Evolutionary conservation across 208 protist genomes (phyloP).

Genomic region (Phytomonas sp.): DNA sequence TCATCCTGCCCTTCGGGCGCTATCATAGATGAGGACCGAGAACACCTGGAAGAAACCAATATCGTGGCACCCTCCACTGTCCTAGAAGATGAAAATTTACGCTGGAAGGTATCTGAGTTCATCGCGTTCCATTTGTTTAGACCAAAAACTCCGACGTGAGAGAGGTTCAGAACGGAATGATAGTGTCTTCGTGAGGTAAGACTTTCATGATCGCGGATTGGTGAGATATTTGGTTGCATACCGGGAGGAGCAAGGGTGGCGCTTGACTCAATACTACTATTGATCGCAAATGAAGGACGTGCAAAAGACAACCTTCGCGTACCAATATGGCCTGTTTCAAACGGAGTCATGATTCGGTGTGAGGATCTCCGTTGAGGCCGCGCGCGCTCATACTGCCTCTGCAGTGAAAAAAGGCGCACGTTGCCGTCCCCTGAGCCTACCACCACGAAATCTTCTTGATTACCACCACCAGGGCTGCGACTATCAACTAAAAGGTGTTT

Average conservation of each 20-base stretch:
- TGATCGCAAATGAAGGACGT: background rate
- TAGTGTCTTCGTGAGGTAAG: background rate
- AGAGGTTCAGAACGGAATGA: background rate
- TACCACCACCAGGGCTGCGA: background rate
- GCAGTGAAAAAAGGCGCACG: constrained; percentile 50
- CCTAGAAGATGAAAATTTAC: background rate
- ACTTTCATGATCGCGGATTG: background rate
- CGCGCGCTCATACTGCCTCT: background rate
- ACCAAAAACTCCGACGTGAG: background rate
- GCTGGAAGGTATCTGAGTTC: background rate
- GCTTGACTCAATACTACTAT: background rate
- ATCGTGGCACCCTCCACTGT: background rate
- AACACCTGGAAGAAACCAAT: background rate
- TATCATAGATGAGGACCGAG: background rate
- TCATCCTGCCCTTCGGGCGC: background rate
- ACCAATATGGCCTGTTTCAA: background rate
- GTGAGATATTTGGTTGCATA: background rate
- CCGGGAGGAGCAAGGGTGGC: background rate
- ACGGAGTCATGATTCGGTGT: background rate
- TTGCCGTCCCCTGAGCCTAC: constrained; percentile 41
- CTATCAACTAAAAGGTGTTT: background rate
- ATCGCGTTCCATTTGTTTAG: background rate
- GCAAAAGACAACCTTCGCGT: background rate
- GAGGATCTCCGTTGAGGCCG: background rate
- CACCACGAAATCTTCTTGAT: constrained; percentile 5